phyloP scores from a whole-genome alignment of 2,329 filamentous ascomycete species.

The Fusarium keratoplasticum region DNA sequence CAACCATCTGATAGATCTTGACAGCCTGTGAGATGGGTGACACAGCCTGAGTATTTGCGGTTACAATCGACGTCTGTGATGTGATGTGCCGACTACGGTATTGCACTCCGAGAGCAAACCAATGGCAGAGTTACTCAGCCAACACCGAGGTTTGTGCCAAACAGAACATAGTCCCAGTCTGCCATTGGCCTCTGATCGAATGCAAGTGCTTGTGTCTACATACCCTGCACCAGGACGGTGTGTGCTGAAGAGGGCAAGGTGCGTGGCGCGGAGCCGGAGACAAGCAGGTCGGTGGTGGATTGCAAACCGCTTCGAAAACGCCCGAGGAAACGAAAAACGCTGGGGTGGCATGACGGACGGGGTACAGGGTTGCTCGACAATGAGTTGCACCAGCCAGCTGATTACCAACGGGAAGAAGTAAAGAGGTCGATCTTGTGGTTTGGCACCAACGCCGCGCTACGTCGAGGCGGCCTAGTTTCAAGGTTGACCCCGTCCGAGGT shows the following conservation, averaged over 20 bases:
- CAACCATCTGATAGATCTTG: conserved; percentile 24
- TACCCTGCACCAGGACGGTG: conserved; percentile 8
- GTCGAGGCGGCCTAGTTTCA: conserved; percentile 23
- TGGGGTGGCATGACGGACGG: conserved; percentile 19
- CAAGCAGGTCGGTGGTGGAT: conserved; percentile 15
- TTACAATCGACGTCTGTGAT: not conserved
- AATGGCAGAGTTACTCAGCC: not conserved
- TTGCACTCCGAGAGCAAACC: not conserved
- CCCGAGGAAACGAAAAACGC: conserved; percentile 19
- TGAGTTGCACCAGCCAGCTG: conserved; percentile 11
- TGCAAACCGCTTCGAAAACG: conserved; percentile 20
- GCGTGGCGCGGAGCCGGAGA: conserved; percentile 6
- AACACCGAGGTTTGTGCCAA: not conserved
- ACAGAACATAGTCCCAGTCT: not conserved
- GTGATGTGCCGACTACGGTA: not conserved
- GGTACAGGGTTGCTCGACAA: conserved; percentile 10
- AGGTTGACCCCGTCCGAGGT: conserved; percentile 27
- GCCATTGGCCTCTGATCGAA: not conserved
- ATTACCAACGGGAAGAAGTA: conserved; percentile 26
- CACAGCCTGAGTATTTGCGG: not conserved
- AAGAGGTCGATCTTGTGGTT: conserved; percentile 25
- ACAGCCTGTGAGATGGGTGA: not conserved
- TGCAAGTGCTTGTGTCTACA: not conserved
- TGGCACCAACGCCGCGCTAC: conserved; percentile 9
- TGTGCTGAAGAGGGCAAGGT: conserved; percentile 12